phyloP scores from a whole-genome alignment of 495 filamentous ascomycete species.

The Bathelium albidoporum region DNA sequence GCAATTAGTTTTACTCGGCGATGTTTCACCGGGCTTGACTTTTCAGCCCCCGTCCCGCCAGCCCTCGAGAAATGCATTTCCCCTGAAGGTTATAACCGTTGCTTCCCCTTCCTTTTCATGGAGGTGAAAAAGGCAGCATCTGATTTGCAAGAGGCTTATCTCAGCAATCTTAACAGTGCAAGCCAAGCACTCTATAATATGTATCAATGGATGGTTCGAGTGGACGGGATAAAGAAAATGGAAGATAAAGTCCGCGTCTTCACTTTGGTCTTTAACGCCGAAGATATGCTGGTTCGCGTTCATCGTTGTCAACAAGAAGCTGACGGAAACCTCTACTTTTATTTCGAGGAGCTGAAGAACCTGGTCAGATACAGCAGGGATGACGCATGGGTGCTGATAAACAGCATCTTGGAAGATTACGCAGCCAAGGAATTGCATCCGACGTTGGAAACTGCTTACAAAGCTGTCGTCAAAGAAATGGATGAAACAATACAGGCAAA shows the following conservation, averaged over 20 bases:
- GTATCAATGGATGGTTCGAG: not conserved
- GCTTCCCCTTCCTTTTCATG: not conserved
- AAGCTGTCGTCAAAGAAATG: not conserved
- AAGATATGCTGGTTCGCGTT: not conserved
- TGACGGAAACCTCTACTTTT: not conserved
- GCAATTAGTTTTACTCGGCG: not conserved
- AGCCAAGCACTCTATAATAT: not conserved
- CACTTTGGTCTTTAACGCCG: not conserved
- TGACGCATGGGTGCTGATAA: not conserved
- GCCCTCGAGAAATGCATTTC: conserved; percentile 2
- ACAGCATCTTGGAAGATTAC: not conserved
- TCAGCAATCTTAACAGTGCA: not conserved
- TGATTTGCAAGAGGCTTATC: not conserved
- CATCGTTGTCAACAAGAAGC: not conserved
- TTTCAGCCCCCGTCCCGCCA: not conserved
- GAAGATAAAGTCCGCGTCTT: not conserved
- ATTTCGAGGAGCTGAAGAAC: not conserved
- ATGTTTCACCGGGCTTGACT: not conserved
- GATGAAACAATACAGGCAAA: not conserved
- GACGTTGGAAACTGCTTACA: not conserved
- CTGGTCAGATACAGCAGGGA: not conserved
- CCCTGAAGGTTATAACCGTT: not conserved
- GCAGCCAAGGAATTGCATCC: not conserved
- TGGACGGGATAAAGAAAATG: not conserved
- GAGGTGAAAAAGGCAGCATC: not conserved